Base-by-base conservation (phyloP, 305 asterid species). In the Galium porrigens region DNA sequence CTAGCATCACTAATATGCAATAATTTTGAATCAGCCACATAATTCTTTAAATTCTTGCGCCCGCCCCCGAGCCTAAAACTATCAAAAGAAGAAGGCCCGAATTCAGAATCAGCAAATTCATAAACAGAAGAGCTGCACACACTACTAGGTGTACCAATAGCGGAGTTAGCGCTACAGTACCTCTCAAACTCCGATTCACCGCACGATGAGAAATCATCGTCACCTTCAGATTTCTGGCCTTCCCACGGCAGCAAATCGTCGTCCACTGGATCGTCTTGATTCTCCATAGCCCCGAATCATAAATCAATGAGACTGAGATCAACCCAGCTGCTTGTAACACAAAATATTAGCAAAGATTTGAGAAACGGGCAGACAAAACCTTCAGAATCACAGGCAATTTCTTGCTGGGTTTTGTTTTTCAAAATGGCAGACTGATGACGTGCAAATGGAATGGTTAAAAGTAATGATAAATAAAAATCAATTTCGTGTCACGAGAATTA, bases 81-180 rank as follows among this genome's bases (percentile, higher is more conserved):
- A 74, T 74, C 83, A 75, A 79, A 64, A 0, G 91, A 83, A 65
- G 53, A 48, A 48, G 53, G 53, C 9, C 89, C 94, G 52, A 82
- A 74, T 63, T 88, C 91, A 63, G 91, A 77, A 74, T 85, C 89
- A 9, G 78, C 75, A 69, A 72, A 74, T 29, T 76, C 80, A 64
- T 65, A 86, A 83, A 69, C 85, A 63, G 80, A 76, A 71, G 80
- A 76, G 72, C 82, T 76, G 51, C 83, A 81, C 61, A 82, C 74
- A 66, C 89, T 88, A 66, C 89, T 86, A 53, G 96, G 96, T 42
- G 96, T 88, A 14, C 91, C 96, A 89, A 88, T 79, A 12, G 85
- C 88, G 20, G 96, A 88, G 79, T 78, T 81, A 72, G 94, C 94
- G 73, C 95, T 88, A 65, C 88, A 86, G 76, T 87, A 90, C 71